phyloP scores from a whole-genome alignment of 1,139 yeast species.

The Suhomyces terraborum region DNA sequence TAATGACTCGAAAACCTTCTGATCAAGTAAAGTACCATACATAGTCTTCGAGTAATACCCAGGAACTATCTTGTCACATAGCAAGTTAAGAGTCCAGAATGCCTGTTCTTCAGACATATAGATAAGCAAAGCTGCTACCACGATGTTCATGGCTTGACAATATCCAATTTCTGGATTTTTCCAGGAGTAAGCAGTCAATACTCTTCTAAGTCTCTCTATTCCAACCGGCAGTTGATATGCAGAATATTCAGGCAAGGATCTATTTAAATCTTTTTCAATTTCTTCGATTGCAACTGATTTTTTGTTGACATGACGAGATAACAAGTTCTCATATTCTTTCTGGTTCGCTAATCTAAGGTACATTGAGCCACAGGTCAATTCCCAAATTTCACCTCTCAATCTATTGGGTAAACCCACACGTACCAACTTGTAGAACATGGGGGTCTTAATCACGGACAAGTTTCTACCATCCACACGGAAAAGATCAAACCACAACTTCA shows the following conservation, averaged over 20 bases:
- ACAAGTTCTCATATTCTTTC: constrained; percentile 57
- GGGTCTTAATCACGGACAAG: constrained; percentile 70
- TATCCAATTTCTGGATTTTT: constrained; percentile 96
- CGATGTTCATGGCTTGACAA: constrained; percentile 99
- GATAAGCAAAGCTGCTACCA: constrained; percentile 88
- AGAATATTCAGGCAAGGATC: constrained; percentile 94
- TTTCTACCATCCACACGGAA: constrained; percentile 84
- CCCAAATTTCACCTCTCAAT: constrained; percentile 96
- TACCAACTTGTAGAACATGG: constrained; percentile 75
- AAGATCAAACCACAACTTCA: constrained; percentile 92
- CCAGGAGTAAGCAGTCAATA: constrained; percentile 94
- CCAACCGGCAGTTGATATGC: constrained; percentile 91
- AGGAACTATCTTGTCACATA: constrained; percentile 86
- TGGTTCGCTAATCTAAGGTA: constrained; percentile 66
- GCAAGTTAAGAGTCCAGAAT: constrained; percentile 83
- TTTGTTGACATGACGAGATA: constrained; percentile 62
- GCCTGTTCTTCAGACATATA: constrained; percentile 98
- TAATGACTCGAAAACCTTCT: constrained; percentile 86
- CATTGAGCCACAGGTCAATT: constrained; percentile 84
- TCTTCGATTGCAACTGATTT: constrained; percentile 88
- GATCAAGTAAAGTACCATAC: constrained; percentile 96
- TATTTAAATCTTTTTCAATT: constrained; percentile 90
- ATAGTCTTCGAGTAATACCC: constrained; percentile 96
- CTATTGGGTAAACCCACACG: constrained; percentile 92
- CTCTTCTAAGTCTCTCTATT: constrained; percentile 78